Conservation (phyloP, 2,329 filamentous ascomycete species). For the Fusarium chlamydosporum region DNA sequence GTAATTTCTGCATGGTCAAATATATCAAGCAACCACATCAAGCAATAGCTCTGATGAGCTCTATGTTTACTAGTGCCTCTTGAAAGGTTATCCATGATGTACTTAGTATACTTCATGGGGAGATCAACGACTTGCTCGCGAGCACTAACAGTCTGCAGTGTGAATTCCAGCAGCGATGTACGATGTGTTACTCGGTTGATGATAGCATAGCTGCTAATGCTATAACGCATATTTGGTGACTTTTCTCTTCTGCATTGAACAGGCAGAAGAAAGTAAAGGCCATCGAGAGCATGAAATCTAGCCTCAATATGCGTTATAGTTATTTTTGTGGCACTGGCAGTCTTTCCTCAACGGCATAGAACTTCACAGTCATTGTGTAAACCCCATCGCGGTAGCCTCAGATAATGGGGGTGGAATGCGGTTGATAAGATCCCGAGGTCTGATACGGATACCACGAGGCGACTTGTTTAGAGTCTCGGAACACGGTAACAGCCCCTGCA, state of each 20-base stretch:
- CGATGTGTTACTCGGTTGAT: too few relatives aligned
- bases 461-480: neutral
- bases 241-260: too few relatives aligned
- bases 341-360: neutral
- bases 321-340: neutral
- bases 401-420: neutral
- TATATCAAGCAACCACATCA: too few relatives aligned
- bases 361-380: neutral
- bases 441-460: neutral
- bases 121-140: neutral
- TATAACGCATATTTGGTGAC: too few relatives aligned
- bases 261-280: neutral
- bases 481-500: neutral
- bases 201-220: too few relatives aligned
- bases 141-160: neutral
- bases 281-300: too few relatives aligned
- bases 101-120: neutral
- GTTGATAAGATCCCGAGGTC: conserved; percentile 2
- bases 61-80: neutral
- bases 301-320: neutral
- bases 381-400: neutral
- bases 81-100: neutral
- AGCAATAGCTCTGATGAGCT: too few relatives aligned
- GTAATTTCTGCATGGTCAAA: too few relatives aligned
- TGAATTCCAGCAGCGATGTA: neutral